Percentiles rank a stretch among this genome's conserved stretches.
These are phyloP conservation scores for Amphibolis antarctica DNA, from an alignment of 106 monocot species.

Conservation along the genomic window DNA sequence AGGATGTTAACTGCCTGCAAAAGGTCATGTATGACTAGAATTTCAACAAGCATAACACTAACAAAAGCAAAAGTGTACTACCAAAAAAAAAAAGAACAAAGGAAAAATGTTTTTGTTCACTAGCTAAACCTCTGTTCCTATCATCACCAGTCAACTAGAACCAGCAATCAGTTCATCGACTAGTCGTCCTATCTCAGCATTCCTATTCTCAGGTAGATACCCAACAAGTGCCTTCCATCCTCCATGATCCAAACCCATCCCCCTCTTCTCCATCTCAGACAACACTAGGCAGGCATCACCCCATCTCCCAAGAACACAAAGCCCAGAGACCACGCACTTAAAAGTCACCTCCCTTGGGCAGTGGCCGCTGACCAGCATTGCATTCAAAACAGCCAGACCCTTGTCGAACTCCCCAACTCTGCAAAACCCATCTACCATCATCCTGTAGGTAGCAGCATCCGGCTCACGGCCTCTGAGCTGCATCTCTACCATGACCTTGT, in stretches of 20 bases:
- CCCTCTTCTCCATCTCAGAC: conserved; percentile 71
- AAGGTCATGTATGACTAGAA: neutral
- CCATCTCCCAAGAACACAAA: conserved; percentile 34
- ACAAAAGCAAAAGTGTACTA: no score
- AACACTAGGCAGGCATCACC: conserved; percentile 55
- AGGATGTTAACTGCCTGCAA: neutral
- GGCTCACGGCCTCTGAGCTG: conserved; percentile 40
- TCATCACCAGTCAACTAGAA: no score
- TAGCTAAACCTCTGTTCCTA: no score
- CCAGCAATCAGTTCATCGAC: conserved; percentile 1
- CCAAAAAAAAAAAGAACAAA: no score
- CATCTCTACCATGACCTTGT: conserved; percentile 83
- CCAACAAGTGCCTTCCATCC: conserved; percentile 41
- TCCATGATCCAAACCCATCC: conserved; percentile 18
- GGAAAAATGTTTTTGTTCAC: no score
- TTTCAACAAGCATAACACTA: no score
- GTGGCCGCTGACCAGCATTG: conserved; percentile 58
- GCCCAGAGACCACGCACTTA: conserved; percentile 35
- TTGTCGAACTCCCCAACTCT: conserved; percentile 41
- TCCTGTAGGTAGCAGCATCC: conserved; percentile 53
- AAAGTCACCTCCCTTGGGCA: conserved; percentile 50
- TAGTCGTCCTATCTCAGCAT: neutral
- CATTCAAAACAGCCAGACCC: conserved; percentile 49
- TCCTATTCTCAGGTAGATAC: neutral
- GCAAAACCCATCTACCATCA: conserved; percentile 76